These are phyloP conservation scores for Nosema granulosis DNA, from an alignment of 371 early-diverging fungal genomes.

Conservation along the genomic window DNA sequence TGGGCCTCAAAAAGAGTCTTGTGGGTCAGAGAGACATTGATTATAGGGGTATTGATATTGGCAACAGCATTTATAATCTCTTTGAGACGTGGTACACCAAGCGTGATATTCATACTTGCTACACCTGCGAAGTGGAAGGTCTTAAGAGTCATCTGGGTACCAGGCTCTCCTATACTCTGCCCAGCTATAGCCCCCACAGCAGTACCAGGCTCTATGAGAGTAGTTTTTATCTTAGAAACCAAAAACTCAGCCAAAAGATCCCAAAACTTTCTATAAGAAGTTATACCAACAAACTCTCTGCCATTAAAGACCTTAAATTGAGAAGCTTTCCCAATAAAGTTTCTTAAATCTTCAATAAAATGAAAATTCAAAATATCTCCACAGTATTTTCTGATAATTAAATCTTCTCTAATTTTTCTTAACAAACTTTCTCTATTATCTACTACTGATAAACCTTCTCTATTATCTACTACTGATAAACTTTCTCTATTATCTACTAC, in stretches of 20 bases:
- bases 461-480: conserved; percentile 35
- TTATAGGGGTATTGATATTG: conserved; percentile 88
- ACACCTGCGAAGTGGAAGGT: conserved; percentile 99
- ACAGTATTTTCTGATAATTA: conserved; percentile 14
- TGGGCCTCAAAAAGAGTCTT: conserved; percentile 36
- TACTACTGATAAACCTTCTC: conserved; percentile 45
- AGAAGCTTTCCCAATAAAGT: neutral
- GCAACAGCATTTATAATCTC: conserved; percentile 73
- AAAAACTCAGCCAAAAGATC: conserved; percentile 24
- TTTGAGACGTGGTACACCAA: conserved; percentile 97
- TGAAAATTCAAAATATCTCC: neutral
- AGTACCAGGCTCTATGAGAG: conserved; percentile 77
- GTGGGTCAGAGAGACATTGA: conserved; percentile 71
- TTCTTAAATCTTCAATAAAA: neutral
- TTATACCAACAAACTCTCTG: neutral
- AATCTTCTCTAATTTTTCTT: neutral
- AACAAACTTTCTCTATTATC: neutral
- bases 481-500: neutral
- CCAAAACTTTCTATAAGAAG: neutral
- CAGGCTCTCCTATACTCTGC: conserved; percentile 96
- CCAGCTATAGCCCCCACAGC: conserved; percentile 84
- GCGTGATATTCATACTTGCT: conserved; percentile 92
- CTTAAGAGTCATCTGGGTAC: conserved; percentile 99
- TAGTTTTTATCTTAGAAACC: conserved; percentile 28
- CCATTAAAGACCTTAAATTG: neutral